Percentiles rank a stretch among this genome's conserved stretches.
phyloP scores from a whole-genome alignment of 257 asterid genomes.

The Lantana camara region DNA sequence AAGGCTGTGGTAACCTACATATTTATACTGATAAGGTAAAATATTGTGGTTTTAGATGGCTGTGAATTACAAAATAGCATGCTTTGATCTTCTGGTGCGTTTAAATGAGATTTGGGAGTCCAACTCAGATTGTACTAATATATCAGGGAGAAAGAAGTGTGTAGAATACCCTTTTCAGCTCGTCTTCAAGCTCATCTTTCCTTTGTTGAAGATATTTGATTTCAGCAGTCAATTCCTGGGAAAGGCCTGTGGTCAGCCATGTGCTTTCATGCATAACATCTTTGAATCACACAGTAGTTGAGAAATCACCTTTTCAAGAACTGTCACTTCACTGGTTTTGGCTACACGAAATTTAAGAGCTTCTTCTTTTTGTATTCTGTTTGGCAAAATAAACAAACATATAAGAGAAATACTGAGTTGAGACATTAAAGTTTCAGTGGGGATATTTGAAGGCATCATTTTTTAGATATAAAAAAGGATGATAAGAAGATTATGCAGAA shows the following conservation, averaged over 20 bases:
- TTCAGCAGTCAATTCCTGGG: conserved; percentile 70
- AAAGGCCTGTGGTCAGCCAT: conserved; percentile 35
- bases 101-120: background rate
- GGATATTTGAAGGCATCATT: conserved; percentile 4
- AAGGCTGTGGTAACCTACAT: conserved; percentile 64
- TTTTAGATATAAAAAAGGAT: conserved; percentile 23
- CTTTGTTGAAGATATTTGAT: conserved; percentile 60
- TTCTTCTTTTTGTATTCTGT: conserved; percentile 81
- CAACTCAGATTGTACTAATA: background rate
- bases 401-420: conserved; percentile 15
- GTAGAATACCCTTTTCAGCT: conserved; percentile 61
- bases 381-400: conserved; percentile 28
- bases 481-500: too few relatives aligned
- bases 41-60: conserved; percentile 17
- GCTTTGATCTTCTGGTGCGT: conserved; percentile 15
- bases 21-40: conserved; percentile 34
- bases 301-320: conserved; percentile 67
- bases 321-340: conserved; percentile 68
- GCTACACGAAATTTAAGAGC: conserved; percentile 71
- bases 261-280: conserved; percentile 13
- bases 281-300: conserved; percentile 10
- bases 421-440: conserved; percentile 13
- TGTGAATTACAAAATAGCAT: background rate
- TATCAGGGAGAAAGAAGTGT: conserved; percentile 19
- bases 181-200: conserved; percentile 73